Conservation (phyloP, 2,329 filamentous ascomycete species). For the Fusarium buharicum region DNA sequence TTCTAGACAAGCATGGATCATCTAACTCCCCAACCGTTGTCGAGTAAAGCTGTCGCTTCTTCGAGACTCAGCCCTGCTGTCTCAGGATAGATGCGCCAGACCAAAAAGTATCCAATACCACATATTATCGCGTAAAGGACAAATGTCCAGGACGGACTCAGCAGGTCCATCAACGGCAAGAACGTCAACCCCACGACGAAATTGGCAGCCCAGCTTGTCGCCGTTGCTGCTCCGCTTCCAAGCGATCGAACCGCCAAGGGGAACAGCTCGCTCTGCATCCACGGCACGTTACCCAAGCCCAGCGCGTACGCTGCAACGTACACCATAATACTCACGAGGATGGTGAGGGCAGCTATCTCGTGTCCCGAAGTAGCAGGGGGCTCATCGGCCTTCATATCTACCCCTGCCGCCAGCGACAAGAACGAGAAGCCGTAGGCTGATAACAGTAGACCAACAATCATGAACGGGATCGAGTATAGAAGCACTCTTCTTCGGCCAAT, state of each 20-base stretch:
- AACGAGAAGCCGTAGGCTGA: constrained; percentile 79
- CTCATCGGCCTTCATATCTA: constrained; percentile 31
- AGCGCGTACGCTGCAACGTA: constrained; percentile 89
- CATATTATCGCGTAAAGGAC: constrained; percentile 81
- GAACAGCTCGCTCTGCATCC: constrained; percentile 96
- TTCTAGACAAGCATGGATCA: constrained; percentile 43
- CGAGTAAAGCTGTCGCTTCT: constrained; percentile 77
- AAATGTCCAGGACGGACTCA: constrained; percentile 83
- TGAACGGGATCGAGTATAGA: constrained; percentile 84
- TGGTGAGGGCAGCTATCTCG: constrained; percentile 60
- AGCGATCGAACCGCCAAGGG: constrained; percentile 78
- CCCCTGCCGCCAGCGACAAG: constrained; percentile 58
- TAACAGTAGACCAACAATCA: constrained; percentile 77
- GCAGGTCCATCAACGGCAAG: constrained; percentile 81
- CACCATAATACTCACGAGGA: constrained; percentile 79
- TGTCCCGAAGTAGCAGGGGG: constrained; percentile 34
- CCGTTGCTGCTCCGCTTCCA: constrained; percentile 78
- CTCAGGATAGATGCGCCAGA: constrained; percentile 86
- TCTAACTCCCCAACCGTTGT: constrained; percentile 77
- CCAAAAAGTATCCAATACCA: constrained; percentile 69
- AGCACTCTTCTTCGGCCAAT: constrained; percentile 83
- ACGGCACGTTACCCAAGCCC: constrained; percentile 91
- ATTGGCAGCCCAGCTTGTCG: constrained; percentile 88
- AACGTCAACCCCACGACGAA: constrained; percentile 89
- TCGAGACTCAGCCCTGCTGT: constrained; percentile 84